Conservation (phyloP, 148 eudicot species). For the Rhododendron ferrugineum region DNA sequence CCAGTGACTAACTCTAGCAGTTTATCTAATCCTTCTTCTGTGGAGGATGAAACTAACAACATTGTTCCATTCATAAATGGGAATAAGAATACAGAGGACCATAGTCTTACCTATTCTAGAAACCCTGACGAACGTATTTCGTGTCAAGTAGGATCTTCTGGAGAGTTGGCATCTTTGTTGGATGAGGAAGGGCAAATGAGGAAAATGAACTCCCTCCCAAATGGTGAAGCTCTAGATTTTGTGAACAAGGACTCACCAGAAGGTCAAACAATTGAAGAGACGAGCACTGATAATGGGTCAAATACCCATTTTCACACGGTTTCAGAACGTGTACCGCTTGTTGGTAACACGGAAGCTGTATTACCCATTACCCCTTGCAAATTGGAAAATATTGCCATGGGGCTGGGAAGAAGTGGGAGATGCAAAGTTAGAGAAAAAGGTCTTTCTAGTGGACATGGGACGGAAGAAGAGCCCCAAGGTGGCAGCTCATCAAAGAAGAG, state of each 20-base stretch:
- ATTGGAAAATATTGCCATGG: constrained; percentile 40
- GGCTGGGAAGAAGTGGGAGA: constrained; percentile 20
- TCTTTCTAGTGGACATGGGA: constrained; percentile 23
- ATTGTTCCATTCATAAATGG: constrained; percentile 24
- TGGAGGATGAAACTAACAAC: constrained; percentile 82
- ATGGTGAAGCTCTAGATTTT: constrained; percentile 20
- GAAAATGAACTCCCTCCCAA: constrained; percentile 15
- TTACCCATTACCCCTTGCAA: constrained; percentile 66
- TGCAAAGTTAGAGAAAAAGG: constrained; percentile 30
- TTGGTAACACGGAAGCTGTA: constrained; percentile 27
- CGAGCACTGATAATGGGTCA: constrained; percentile 36
- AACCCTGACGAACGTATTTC: constrained; percentile 16
- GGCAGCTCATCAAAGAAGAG: not conserved
- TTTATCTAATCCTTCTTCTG: constrained; percentile 86
- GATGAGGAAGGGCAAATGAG: constrained; percentile 26
- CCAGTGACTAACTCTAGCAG: constrained; percentile 71
- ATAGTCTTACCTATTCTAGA: constrained; percentile 21
- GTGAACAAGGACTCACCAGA: constrained; percentile 25
- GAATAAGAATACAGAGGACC: constrained; percentile 29
- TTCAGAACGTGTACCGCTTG: constrained; percentile 24
- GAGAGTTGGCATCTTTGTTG: constrained; percentile 18
- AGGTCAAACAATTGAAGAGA: constrained; percentile 20
- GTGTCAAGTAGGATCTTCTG: constrained; percentile 13
- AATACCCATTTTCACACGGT: constrained; percentile 23
- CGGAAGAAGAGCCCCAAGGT: constrained; percentile 22